Conservation (phyloP, 1,139 yeast genomes). For the Taphrina pruni region DNA sequence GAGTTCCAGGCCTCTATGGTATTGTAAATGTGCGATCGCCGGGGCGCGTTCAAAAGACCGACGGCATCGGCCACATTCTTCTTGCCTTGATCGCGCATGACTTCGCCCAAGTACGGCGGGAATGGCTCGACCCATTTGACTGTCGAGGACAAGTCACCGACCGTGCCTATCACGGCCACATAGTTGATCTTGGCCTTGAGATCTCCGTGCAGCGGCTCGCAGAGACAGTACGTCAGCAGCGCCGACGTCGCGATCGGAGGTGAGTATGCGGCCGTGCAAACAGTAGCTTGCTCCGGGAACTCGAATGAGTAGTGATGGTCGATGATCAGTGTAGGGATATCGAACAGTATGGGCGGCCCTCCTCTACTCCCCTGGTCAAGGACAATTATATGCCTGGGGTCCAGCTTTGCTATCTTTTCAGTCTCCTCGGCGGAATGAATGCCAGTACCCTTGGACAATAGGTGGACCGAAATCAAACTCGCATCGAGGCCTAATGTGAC, state of each 20-base stretch:
- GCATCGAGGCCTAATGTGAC: constrained; percentile 16
- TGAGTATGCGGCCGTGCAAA: constrained; percentile 30
- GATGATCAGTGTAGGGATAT: constrained; percentile 31
- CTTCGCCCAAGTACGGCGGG: constrained; percentile 30
- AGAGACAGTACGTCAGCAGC: constrained; percentile 29
- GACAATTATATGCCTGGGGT: constrained; percentile 21
- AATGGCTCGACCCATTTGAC: constrained; percentile 37
- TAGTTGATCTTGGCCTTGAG: constrained; percentile 9
- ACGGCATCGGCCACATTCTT: constrained; percentile 38
- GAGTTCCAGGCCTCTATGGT: constrained; percentile 33
- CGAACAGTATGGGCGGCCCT: constrained; percentile 30
- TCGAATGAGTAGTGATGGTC: constrained; percentile 41
- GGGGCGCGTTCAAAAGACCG: constrained; percentile 32
- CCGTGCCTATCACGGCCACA: constrained; percentile 36
- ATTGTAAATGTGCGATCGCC: constrained; percentile 31
- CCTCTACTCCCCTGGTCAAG: constrained; percentile 35
- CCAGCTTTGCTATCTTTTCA: not conserved
- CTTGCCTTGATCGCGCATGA: constrained; percentile 19
- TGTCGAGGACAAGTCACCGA: constrained; percentile 30
- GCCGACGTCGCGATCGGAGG: constrained; percentile 41
- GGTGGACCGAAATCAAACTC: constrained; percentile 17
- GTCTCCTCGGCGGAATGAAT: constrained; percentile 15
- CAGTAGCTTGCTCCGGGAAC: constrained; percentile 31
- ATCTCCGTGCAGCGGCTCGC: constrained; percentile 18
- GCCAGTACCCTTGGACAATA: constrained; percentile 31